Percentiles rank a stretch among this genome's conserved stretches.
Evolutionary conservation across 2,329 filamentous ascomycete species (phyloP).

Genomic region (Trichoderma afroharzianum): DNA sequence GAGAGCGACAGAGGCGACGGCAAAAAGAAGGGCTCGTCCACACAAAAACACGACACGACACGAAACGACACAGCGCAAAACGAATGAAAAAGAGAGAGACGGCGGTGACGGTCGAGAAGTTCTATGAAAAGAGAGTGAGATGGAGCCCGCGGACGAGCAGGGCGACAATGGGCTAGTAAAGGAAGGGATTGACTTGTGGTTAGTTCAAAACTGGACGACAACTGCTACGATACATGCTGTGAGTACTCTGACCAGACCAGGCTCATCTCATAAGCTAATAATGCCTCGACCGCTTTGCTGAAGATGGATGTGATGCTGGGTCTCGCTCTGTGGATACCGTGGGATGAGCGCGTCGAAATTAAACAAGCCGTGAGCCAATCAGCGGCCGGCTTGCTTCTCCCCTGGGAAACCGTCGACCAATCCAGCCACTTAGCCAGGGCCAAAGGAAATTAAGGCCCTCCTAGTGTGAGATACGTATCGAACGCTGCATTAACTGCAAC

Average conservation of each 20-base stretch:
- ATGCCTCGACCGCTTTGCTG: constrained; percentile 17
- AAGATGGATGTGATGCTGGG: constrained; percentile 12
- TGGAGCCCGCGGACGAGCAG: constrained; percentile 6
- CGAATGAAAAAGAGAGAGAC: constrained; percentile 16
- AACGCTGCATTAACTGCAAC: constrained; percentile 11
- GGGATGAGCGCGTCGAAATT: constrained; percentile 22
- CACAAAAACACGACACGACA: constrained; percentile 10
- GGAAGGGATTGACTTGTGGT: constrained; percentile 17
- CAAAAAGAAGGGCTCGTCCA: constrained; percentile 4
- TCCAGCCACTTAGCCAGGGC: not conserved
- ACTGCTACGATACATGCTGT: not conserved
- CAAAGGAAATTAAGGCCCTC: constrained; percentile 19
- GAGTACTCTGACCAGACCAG: too few relatives aligned
- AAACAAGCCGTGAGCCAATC: constrained; percentile 29
- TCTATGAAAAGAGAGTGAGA: constrained; percentile 17
- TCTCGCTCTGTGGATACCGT: constrained; percentile 10
- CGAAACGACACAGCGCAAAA: constrained; percentile 9
- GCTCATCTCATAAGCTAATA: constrained; percentile 1
- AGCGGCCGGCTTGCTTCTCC: constrained; percentile 23
- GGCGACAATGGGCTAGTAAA: constrained; percentile 11
- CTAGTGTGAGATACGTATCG: constrained; percentile 9
- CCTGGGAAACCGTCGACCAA: constrained; percentile 18
- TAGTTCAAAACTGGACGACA: not conserved
- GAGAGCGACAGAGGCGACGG: constrained; percentile 11
- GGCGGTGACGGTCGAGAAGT: constrained; percentile 9